phyloP scores from a whole-genome alignment of 2,329 filamentous ascomycete genomes.

The Sphaerulina musiva region DNA sequence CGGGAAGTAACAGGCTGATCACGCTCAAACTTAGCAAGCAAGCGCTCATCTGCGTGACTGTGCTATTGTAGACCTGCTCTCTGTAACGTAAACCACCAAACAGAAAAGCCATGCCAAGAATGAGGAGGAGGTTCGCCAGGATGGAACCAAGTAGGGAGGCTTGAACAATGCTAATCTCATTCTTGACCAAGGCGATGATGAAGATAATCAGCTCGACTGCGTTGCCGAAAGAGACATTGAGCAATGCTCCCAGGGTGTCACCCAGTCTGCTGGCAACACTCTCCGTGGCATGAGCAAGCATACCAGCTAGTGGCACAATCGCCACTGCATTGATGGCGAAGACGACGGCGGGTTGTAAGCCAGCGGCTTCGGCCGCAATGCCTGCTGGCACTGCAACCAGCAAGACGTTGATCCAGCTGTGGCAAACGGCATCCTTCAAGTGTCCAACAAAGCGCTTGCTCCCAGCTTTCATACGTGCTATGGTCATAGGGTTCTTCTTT shows the following conservation, averaged over 20 bases:
- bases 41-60: constrained; percentile 92
- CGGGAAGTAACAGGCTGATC: constrained; percentile 77
- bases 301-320: constrained; percentile 46
- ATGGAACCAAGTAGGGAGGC: constrained; percentile 86
- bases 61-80: constrained; percentile 94
- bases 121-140: constrained; percentile 77
- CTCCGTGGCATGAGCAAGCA: constrained; percentile 46
- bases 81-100: constrained; percentile 77
- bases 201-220: constrained; percentile 50
- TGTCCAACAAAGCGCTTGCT: constrained; percentile 49
- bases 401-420: constrained; percentile 72
- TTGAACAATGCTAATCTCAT: constrained; percentile 86
- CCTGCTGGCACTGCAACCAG: constrained; percentile 73
- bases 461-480: constrained; percentile 46
- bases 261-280: constrained; percentile 44
- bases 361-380: constrained; percentile 54
- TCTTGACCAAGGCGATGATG: constrained; percentile 70
- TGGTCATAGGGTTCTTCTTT: constrained; percentile 41
- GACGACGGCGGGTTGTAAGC: constrained; percentile 39
- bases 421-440: constrained; percentile 54
- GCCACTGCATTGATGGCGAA: constrained; percentile 49
- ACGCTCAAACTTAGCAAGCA: constrained; percentile 85
- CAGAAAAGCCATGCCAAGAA: constrained; percentile 86
- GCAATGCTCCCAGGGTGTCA: constrained; percentile 45
- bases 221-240: constrained; percentile 50